Base-by-base conservation (phyloP, 352 stramenopile genomes). In the Lagenidium sp. region DNA sequence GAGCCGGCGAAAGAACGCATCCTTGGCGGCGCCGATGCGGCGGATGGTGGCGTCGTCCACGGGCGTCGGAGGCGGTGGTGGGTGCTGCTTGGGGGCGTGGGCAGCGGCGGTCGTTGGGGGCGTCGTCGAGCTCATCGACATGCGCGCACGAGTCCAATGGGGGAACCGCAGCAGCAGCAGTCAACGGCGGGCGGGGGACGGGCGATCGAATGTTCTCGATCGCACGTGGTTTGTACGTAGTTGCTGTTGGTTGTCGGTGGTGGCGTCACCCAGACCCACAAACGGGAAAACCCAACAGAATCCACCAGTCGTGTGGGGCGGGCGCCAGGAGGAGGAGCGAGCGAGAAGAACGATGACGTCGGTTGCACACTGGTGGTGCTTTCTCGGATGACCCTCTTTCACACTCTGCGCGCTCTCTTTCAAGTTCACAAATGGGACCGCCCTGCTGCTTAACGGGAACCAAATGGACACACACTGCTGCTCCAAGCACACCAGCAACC, bases 1-100 rank as follows among this genome's bases (percentile, higher is more conserved):
- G 35, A 93, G 53, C 16, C 80, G 77, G 2, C 76, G 80, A 51
- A 93, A 93, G 50, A 93, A 93, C 8, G 69, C 67, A 43, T 93
- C 75, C 41, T 78, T 67, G 49, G 84, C 70, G n/a, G 80, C 72
- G 42, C 65, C 62, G 32, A 88, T 63, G 43, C 68, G 74, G 6
- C 63, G 63, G 37, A 64, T 50, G n/a, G 42, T 32, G 13, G 36
- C 43, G 11, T 26, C 34, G 36, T 48, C 40, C 39, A 48, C 34
- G 19, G 20, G 38, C 34, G 13, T 8, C 28, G 28, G 15, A 15
- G 8, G 8, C 28, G 28, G 8, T 8, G 8, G 28, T 15, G 28
- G 28, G 15, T 32, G 28, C 28, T 32, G 28, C 8, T 15, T 15
- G 15, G 8, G 28, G 8, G 28, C 28, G 28, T 15, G 28, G 28